Base-by-base conservation (phyloP, 2,329 filamentous ascomycete species). In the Calonectria multiphialidica region DNA sequence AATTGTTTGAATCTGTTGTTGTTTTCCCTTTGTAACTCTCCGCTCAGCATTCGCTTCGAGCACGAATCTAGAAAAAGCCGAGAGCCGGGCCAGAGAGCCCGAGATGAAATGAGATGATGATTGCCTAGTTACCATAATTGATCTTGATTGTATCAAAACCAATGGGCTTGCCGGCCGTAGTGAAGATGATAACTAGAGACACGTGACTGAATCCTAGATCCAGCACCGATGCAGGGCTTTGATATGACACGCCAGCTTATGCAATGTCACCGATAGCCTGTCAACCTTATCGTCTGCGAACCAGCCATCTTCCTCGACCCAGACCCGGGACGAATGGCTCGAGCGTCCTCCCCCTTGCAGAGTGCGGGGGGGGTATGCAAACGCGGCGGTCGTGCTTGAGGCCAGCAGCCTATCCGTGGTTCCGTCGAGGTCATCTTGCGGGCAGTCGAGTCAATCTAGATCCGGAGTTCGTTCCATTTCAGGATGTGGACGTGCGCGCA, bases 41-140 rank as follows among this genome's bases (percentile, higher is more conserved):
- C 33, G 63, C 62, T 71, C 63, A 35, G 42, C 55, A 62, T 33
- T 23, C 15, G 33, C 45, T 59, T 59, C 12, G 61, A 66, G 63
- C 62, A 30, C 45, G 45, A 47, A 55, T 45, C 33, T 53, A 59
- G 66, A 59, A 70, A 65, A 61, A 61, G 42, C 44, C 30, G 23
- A 66, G 23, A 33, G 49, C 30, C 61, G 21, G 42, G 47, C 13
- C 35, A 21, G 8, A 8, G n/a, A 2, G 30, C 37, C 61, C 28
- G 62, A 21, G 61, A 65, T 57, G 65, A 62, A 53, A 23, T 59
- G 53, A n/a, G 49, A 47, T 57, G 4, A 70, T 57, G 21, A 57
- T 64, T n/a, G 47, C 55, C 49, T 21, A 49, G 28, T 66, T 66
- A 55, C 18, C 28, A 28, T 18, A 45, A 9, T 59, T 42, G 44